phyloP scores from a whole-genome alignment of 2,329 filamentous ascomycete genomes.

The Fusarium stilboides region DNA sequence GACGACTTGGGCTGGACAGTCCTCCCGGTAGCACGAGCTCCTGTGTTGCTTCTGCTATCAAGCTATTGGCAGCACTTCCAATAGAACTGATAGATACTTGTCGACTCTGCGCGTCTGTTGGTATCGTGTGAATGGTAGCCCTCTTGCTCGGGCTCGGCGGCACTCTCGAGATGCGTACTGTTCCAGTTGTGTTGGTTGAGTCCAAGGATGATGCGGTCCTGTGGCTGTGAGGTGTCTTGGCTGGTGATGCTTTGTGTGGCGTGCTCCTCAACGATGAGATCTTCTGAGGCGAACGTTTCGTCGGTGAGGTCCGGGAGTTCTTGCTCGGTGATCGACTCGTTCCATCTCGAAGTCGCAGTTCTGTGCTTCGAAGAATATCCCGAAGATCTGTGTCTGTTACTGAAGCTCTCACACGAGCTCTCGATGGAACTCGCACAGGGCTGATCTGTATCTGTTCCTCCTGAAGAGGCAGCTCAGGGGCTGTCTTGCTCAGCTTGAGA shows the following conservation, averaged over 20 bases:
- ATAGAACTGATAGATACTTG: slow-evolving; percentile 53
- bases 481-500: slow-evolving; percentile 43
- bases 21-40: slow-evolving; percentile 56
- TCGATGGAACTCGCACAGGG: slow-evolving; percentile 32
- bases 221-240: slow-evolving; percentile 52
- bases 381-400: slow-evolving; percentile 64
- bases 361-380: slow-evolving; percentile 68
- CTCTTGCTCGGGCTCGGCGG: slow-evolving; percentile 52
- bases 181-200: slow-evolving; percentile 46
- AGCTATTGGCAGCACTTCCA: slow-evolving; percentile 58
- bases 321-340: slow-evolving; percentile 52
- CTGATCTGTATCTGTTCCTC: slow-evolving; percentile 29
- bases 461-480: slow-evolving; percentile 37
- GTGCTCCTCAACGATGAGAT: slow-evolving; percentile 43
- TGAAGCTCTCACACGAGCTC: slow-evolving; percentile 44
- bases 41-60: slow-evolving; percentile 57
- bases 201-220: slow-evolving; percentile 38
- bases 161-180: slow-evolving; percentile 39
- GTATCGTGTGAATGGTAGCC: slow-evolving; percentile 38
- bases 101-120: slow-evolving; percentile 42
- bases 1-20: slow-evolving; percentile 62
- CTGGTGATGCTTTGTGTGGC: slow-evolving; percentile 48
- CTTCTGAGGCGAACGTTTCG: slow-evolving; percentile 34
- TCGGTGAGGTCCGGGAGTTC: slow-evolving; percentile 46
- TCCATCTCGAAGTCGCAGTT: slow-evolving; percentile 64